Conservation (phyloP, 768 basidiomycete genomes). For the Rhizopogon roseolus region DNA sequence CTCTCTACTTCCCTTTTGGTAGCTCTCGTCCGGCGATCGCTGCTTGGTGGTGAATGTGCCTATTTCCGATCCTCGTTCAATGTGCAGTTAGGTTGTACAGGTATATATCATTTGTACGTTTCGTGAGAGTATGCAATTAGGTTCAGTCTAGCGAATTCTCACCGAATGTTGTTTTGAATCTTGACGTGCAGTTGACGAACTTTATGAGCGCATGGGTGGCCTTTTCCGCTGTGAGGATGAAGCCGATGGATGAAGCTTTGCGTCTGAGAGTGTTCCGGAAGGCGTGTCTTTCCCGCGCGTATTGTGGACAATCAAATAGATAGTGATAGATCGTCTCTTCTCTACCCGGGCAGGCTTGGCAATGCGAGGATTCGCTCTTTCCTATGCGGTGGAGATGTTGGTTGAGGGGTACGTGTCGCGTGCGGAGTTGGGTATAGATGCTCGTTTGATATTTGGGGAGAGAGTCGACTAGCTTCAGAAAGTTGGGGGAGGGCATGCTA, state of each 20-base stretch:
- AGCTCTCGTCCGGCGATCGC: too few relatives aligned
- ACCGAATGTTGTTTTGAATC: background rate
- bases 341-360: conserved; percentile 16
- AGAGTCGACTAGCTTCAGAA: background rate
- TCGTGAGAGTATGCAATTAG: too few relatives aligned
- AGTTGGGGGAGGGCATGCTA: background rate
- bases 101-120: too few relatives aligned
- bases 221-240: background rate
- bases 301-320: conserved; percentile 23
- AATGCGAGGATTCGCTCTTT: conserved; percentile 17
- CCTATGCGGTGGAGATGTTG: conserved; percentile 26
- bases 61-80: too few relatives aligned
- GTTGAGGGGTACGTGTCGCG: conserved; percentile 25
- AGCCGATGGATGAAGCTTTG: conserved; percentile 1
- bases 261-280: background rate
- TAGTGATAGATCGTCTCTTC: conserved; percentile 27
- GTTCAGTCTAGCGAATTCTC: background rate
- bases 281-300: conserved; percentile 1
- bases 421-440: conserved; percentile 26
- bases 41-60: too few relatives aligned
- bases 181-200: conserved; percentile 3
- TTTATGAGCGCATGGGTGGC: conserved; percentile 1
- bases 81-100: too few relatives aligned
- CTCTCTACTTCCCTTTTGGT: too few relatives aligned
- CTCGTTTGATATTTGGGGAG: conserved; percentile 13